Conservation (phyloP, 2,329 filamentous ascomycete genomes). For the Penicillium sp. region DNA sequence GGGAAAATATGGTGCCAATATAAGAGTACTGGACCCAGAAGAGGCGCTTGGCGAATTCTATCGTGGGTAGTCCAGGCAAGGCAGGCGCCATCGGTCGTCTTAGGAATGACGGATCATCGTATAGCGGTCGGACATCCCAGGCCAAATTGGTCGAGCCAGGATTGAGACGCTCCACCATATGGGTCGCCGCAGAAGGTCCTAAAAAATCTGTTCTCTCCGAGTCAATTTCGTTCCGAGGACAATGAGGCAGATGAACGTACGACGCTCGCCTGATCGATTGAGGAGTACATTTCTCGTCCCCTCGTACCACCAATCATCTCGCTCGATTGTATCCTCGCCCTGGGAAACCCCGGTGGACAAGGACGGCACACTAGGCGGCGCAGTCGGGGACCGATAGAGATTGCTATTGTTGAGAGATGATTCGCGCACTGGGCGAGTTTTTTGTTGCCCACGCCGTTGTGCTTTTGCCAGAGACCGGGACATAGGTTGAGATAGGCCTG, state of each 20-base stretch:
- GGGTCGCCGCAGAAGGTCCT: conserved; percentile 31
- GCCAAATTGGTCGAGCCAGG: conserved; percentile 30
- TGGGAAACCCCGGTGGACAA: conserved; percentile 15
- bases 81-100: conserved; percentile 21
- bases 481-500: not conserved
- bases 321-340: conserved; percentile 21
- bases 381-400: conserved; percentile 2
- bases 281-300: conserved; percentile 32
- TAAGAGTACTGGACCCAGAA: conserved; percentile 51
- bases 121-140: conserved; percentile 32
- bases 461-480: conserved; percentile 10
- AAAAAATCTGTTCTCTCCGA: conserved; percentile 23
- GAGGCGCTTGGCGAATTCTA: conserved; percentile 47
- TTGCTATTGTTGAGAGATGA: conserved; percentile 3
- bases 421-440: conserved; percentile 20
- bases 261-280: conserved; percentile 33
- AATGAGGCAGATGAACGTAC: conserved; percentile 7
- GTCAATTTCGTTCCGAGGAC: not conserved
- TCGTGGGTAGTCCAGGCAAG: conserved; percentile 43
- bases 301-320: conserved; percentile 38
- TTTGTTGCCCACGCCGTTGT: conserved; percentile 15
- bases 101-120: conserved; percentile 30
- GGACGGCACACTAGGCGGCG: conserved; percentile 9
- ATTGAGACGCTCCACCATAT: conserved; percentile 32
- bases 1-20: conserved; percentile 54